These are phyloP conservation scores for Discostella stelligeroides DNA, from an alignment of 108 stramenopile genomes.

Conservation along the genomic window DNA sequence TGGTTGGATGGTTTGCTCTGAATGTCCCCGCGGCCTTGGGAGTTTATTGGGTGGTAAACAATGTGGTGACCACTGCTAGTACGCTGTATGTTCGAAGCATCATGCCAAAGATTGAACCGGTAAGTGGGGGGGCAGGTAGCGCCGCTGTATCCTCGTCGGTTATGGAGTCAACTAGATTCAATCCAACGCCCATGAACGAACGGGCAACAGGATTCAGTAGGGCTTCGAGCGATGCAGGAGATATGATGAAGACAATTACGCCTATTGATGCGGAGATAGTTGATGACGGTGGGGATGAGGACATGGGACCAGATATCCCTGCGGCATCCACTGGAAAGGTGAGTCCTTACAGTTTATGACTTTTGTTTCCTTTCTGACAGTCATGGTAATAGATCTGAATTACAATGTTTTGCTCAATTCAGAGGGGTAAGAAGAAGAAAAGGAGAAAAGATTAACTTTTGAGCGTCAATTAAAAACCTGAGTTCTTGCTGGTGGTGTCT, in stretches of 20 bases:
- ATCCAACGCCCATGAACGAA: slow-evolving; percentile 81
- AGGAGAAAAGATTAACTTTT: slow-evolving; percentile 14
- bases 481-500: slow-evolving; percentile 1
- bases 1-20: slow-evolving; percentile 95
- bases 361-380: not conserved
- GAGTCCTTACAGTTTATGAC: slow-evolving; percentile 1
- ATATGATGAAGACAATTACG: slow-evolving; percentile 52
- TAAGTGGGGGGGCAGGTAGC: slow-evolving; percentile 29
- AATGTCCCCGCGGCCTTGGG: slow-evolving; percentile 95
- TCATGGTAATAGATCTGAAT: not conserved
- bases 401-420: not conserved
- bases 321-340: slow-evolving; percentile 38
- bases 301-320: slow-evolving; percentile 24
- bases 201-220: slow-evolving; percentile 77
- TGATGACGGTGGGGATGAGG: slow-evolving; percentile 25
- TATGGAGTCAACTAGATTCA: slow-evolving; percentile 48
- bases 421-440: slow-evolving; percentile 51
- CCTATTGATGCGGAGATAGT: slow-evolving; percentile 58
- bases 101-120: slow-evolving; percentile 51
- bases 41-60: slow-evolving; percentile 97
- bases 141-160: slow-evolving; percentile 33
- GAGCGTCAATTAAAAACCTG: not conserved
- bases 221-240: slow-evolving; percentile 29
- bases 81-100: slow-evolving; percentile 74
- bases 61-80: slow-evolving; percentile 87